Percentiles rank a stretch among this genome's conserved stretches.
These are phyloP conservation scores for Urtica urens DNA, from an alignment of 306 rosid species.

Conservation along the genomic window DNA sequence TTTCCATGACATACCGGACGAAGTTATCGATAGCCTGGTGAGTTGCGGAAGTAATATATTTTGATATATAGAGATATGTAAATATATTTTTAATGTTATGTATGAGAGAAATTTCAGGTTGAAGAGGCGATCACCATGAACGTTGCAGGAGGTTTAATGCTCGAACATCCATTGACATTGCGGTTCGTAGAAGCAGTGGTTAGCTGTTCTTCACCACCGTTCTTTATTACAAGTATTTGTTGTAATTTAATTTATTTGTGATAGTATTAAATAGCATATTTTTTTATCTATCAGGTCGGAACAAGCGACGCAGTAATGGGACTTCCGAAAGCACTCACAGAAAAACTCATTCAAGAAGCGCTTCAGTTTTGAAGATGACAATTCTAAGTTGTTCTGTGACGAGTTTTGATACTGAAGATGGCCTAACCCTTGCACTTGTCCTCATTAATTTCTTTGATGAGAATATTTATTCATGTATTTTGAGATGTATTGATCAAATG, in stretches of 20 bases:
- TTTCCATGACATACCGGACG: slow-evolving; percentile 75
- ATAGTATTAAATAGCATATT: neutral
- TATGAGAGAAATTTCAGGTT: slow-evolving; percentile 62
- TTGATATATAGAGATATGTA: no score
- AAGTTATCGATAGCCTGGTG: slow-evolving; percentile 71
- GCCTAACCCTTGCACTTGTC: no score
- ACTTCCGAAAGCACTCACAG: slow-evolving; percentile 70
- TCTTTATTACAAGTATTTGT: neutral
- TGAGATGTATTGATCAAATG: no score
- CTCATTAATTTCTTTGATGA: no score
- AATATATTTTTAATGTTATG: no score
- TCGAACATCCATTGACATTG: slow-evolving; percentile 76
- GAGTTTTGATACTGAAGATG: no score
- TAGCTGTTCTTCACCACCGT: slow-evolving; percentile 18
- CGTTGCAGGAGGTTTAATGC: slow-evolving; percentile 86
- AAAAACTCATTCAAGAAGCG: slow-evolving; percentile 60
- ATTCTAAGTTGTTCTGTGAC: no score
- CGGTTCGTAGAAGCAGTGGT: slow-evolving; percentile 92
- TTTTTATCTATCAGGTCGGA: slow-evolving; percentile 50
- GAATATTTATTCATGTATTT: no score
- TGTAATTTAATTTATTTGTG: neutral
- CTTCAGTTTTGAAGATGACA: no score
- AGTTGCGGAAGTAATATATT: slow-evolving; percentile 8
- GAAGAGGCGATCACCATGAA: slow-evolving; percentile 66
- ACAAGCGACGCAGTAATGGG: slow-evolving; percentile 86